These are phyloP conservation scores for Flaveria floridana DNA, from an alignment of 140 eudicot genomes.

Conservation along the genomic window DNA sequence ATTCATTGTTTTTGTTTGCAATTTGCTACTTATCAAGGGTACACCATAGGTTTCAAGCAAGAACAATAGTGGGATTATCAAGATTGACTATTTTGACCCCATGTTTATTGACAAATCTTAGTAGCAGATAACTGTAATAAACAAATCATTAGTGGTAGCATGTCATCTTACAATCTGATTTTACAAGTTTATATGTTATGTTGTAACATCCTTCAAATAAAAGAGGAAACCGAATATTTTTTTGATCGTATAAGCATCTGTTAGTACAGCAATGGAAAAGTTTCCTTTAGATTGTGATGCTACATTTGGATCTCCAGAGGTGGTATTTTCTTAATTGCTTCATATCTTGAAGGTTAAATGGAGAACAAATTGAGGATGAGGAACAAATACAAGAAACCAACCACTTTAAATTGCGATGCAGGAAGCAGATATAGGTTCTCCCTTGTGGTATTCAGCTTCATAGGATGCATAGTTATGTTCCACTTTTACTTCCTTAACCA, in stretches of 20 bases:
- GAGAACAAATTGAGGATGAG: constrained; percentile 68
- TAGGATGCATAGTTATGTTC: constrained; percentile 58
- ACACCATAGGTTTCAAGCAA: neutral
- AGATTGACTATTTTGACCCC: neutral
- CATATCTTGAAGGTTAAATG: constrained; percentile 57
- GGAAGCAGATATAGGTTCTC: constrained; percentile 63
- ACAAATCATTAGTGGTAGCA: constrained; percentile 9
- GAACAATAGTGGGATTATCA: neutral
- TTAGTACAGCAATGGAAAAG: constrained; percentile 11
- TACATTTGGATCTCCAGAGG: constrained; percentile 52
- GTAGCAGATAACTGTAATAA: constrained; percentile 3
- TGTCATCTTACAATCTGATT: constrained; percentile 3
- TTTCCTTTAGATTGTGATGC: constrained; percentile 23
- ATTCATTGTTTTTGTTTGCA: constrained; percentile 10
- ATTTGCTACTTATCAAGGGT: constrained; percentile 4
- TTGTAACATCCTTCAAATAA: neutral
- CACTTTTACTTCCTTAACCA: constrained; percentile 51
- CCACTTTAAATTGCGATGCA: constrained; percentile 71
- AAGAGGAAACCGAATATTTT: neutral
- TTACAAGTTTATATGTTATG: constrained; percentile 7
- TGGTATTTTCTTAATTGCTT: constrained; percentile 52
- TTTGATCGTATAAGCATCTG: neutral
- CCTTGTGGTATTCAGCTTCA: constrained; percentile 48
- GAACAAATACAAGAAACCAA: constrained; percentile 89
- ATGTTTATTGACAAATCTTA: constrained; percentile 11